Base-by-base conservation (phyloP, 345 rosid species). In the Barbarea vulgaris region DNA sequence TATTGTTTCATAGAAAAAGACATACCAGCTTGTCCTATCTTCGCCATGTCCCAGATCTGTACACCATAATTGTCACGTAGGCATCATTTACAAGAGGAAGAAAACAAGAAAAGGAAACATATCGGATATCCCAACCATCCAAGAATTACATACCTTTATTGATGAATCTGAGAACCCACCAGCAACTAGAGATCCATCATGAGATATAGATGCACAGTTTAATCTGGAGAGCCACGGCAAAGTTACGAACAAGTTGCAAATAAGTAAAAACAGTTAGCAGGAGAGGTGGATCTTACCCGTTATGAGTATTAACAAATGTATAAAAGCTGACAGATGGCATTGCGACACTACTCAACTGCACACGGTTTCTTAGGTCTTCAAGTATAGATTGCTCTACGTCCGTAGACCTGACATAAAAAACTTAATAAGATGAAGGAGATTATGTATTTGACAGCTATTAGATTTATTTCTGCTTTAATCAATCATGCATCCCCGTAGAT, bases 131-230 rank as follows among this genome's bases (percentile, higher is more conserved):
- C 34, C 64, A 60, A 52, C 51, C 73, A 73, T 67, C 39, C 42
- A 42, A 55, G 63, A 46, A 66, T 18, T 55, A 64, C 11, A 65
- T 31, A 69, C 98, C 97, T 96, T 96, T 72, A 91, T 72, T 22
- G 98, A 93, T 64, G 98, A 96, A 83, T 93, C 98, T 64, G 99
- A 89, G 84, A 93, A 96, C 37, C 99, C 99, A 77, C 93, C 91
- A 73, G 91, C 93, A 73, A 96, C 93, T 86, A 96, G 77, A 75
- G 99, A 91, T 68, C 99, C 99, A 84, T 96, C 98, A 71, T 91
- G 97, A 54, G 98, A 93, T 81, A 96, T 86, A 62, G 98, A 88
- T 50, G 96, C 88, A 79, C 96, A 88, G 69, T 91, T 93, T 78
- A 96, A 82, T 74, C 99, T 89, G 83, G 44, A 56, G 74, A 42